Evolutionary conservation across 2,329 filamentous ascomycete genomes (phyloP).

Genomic region (Cladobotryum protrusum): DNA sequence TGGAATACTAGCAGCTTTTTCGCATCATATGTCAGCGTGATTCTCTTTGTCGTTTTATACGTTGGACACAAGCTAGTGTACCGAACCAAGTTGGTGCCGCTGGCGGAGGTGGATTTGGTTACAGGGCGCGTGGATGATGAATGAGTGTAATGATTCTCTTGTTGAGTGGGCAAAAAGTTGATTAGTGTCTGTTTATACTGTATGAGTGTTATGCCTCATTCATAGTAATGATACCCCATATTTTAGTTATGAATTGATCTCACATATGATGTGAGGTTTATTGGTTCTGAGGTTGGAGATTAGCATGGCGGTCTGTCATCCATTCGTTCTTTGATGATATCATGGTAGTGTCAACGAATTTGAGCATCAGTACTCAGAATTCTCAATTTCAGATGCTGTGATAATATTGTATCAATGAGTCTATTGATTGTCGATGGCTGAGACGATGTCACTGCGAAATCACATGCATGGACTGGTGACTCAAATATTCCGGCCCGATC

Average conservation of each 20-base stretch:
- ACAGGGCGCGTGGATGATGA: conserved; percentile 3
- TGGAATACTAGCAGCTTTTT: conserved; percentile 59
- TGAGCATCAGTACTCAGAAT: too few relatives aligned
- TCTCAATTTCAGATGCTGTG: too few relatives aligned
- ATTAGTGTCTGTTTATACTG: neutral
- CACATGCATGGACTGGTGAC: too few relatives aligned
- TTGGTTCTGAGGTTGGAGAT: too few relatives aligned
- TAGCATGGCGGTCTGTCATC: too few relatives aligned
- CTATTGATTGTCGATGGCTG: too few relatives aligned
- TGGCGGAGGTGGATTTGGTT: conserved; percentile 31
- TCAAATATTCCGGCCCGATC: too few relatives aligned
- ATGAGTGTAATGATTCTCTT: conserved; percentile 1
- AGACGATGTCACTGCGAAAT: too few relatives aligned
- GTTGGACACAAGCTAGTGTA: conserved; percentile 52
- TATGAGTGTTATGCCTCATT: conserved; percentile 11
- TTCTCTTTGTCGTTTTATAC: conserved; percentile 56
- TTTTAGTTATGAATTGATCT: neutral
- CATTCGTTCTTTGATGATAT: too few relatives aligned
- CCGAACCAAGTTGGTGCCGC: conserved; percentile 32
- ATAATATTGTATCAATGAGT: too few relatives aligned
- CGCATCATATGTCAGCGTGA: conserved; percentile 56
- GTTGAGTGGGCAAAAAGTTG: neutral
- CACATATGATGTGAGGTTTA: too few relatives aligned
- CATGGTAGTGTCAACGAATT: too few relatives aligned
- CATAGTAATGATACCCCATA: conserved; percentile 11